Evolutionary conservation across 257 asterid genomes (phyloP), one percentile per base, ranked within the genome.

Genomic region (Paulownia fortunei): DNA sequence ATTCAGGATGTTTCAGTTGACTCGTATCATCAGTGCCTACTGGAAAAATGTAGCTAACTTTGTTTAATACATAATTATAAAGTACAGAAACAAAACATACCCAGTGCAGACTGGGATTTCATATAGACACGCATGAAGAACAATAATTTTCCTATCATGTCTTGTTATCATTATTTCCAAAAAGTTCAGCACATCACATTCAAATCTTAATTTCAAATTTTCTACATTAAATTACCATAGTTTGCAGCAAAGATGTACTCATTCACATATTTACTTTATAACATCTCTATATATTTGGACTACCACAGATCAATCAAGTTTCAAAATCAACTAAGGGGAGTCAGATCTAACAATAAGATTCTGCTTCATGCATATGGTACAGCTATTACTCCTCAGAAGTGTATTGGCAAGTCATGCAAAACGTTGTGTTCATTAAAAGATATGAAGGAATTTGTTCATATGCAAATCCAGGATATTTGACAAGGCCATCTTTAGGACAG

Each of bases 11-110:
- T 72, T 80, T 76, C 70, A 52, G 21, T 65, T 80, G 76, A 32
- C 76, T 66, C 13, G 56, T 60, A 73, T 74, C 85, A 59, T 81
- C 85, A 24, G 68, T 41, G 37, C 77, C 83, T 65, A 74, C 73
- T 36, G 42, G 54, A 47, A 24, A 75, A 19, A 70, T n/a, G 66
- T 56, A 65, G 23, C 65, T 7, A 55, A 41, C 47, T 52, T 59
- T 70, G 23, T 12, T 34, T 18, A 59, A 51, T 13, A 66, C 63
- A 16, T 6, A 55, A 58, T 65, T 49, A 52, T 32, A 27, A 66
- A 73, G 39, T 34, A 32, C 4, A 27, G 3, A 24, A 26, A 24
- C 6, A 30, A 23, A 60, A 27, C 15, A 10, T 1, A 60, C 27
- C 21, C 12, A 60, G 67, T 27, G 42, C 67, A 27, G 21, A n/a